phyloP scores from a whole-genome alignment of 306 rosid genomes.

The Ochetophila trinervis region DNA sequence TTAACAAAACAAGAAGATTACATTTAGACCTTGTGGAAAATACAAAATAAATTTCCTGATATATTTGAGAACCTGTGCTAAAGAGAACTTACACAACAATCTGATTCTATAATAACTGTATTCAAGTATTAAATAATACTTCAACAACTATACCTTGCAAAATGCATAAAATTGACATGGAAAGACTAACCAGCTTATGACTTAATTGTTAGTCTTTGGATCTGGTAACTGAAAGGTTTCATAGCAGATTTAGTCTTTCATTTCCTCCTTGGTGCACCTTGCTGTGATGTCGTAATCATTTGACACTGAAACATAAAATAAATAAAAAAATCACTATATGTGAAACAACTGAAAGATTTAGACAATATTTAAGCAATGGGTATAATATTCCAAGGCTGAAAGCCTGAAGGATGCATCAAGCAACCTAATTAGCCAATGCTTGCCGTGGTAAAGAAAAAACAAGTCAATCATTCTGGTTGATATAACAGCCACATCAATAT shows the following conservation, averaged over 20 bases:
- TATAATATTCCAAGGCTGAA: not conserved
- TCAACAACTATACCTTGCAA: slow-evolving; percentile 2
- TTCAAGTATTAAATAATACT: not conserved
- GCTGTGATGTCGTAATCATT: not conserved
- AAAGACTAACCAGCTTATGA: slow-evolving; percentile 6
- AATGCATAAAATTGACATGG: slow-evolving; percentile 14
- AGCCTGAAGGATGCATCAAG: not conserved
- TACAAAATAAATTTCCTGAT: not conserved
- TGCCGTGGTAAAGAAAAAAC: too few species aligned
- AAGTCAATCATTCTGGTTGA: too few species aligned
- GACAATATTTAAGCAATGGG: too few species aligned
- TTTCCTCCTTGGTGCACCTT: not conserved
- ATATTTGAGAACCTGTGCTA: not conserved
- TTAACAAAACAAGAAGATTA: not conserved
- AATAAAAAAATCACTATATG: not conserved
- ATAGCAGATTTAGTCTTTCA: slow-evolving; percentile 4
- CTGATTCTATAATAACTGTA: slow-evolving; percentile 17
- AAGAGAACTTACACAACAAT: not conserved
- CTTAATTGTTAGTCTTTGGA: not conserved
- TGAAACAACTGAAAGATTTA: not conserved
- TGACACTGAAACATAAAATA: not conserved
- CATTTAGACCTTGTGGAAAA: not conserved
- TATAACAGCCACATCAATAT: not conserved
- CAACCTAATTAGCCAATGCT: too few species aligned
- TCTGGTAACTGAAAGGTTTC: not conserved